These are phyloP conservation scores for Trypanosoma lewisi DNA, from an alignment of 208 protist genomes.

Conservation along the genomic window DNA sequence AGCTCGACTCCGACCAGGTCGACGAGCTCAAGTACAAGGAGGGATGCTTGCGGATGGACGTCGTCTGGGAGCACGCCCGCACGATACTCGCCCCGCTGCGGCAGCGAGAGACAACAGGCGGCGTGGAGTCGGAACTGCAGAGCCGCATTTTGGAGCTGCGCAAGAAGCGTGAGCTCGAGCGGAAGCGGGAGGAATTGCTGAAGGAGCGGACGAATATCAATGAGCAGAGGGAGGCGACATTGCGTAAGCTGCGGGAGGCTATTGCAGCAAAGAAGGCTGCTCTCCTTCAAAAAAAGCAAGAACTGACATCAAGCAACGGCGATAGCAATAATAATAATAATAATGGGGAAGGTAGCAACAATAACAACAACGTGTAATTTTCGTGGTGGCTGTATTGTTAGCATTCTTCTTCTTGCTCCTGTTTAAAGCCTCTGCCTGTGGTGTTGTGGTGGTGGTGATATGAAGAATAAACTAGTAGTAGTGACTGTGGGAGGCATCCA, in stretches of 20 bases:
- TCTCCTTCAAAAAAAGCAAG: constrained; percentile 52
- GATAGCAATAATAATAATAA: constrained; percentile 4
- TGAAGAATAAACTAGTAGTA: background rate
- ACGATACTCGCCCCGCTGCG: constrained; percentile 75
- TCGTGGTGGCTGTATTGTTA: background rate
- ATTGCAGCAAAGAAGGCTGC: constrained; percentile 84
- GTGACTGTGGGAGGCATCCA: background rate
- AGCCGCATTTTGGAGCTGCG: constrained; percentile 79
- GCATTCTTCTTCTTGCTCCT: background rate
- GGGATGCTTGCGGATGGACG: constrained; percentile 86
- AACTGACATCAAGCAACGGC: constrained; percentile 12
- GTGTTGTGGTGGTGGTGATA: background rate
- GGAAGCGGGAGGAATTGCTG: constrained; percentile 64
- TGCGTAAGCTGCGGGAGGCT: constrained; percentile 70
- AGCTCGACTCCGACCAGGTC: constrained; percentile 79
- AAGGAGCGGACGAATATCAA: constrained; percentile 51
- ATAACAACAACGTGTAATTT: background rate
- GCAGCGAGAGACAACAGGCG: constrained; percentile 62
- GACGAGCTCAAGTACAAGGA: constrained; percentile 89
- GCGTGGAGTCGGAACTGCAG: constrained; percentile 80
- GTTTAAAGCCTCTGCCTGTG: background rate
- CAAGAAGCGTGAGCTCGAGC: constrained; percentile 84
- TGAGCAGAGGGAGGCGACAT: constrained; percentile 66
- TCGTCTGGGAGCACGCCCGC: constrained; percentile 87
- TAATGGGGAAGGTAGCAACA: constrained; percentile 1